These are phyloP conservation scores for Russula ochroleuca DNA, from an alignment of 768 basidiomycete genomes.

Conservation along the genomic window DNA sequence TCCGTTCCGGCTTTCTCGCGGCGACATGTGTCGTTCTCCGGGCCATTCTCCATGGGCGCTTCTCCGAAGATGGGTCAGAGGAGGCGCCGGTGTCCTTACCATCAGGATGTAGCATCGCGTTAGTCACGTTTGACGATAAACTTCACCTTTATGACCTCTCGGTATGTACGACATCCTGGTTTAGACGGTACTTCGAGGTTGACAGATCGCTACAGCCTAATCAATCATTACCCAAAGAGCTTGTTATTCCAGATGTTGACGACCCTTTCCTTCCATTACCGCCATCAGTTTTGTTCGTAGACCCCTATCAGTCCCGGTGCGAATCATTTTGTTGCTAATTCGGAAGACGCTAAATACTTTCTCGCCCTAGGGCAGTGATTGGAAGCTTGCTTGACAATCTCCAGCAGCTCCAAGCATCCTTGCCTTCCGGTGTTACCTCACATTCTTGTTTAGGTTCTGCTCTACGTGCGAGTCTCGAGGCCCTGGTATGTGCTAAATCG, in stretches of 20 bases:
- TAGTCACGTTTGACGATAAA: slow-evolving; percentile 75
- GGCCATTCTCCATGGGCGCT: slow-evolving; percentile 59
- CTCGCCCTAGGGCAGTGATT: slow-evolving; percentile 49
- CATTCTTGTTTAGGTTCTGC: slow-evolving; percentile 77
- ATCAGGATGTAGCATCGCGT: slow-evolving; percentile 54
- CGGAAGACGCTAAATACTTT: slow-evolving; percentile 8
- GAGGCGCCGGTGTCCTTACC: slow-evolving; percentile 50
- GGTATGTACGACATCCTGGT: slow-evolving; percentile 45
- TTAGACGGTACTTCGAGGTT: not conserved
- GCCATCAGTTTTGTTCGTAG: slow-evolving; percentile 64
- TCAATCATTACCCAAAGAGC: slow-evolving; percentile 41
- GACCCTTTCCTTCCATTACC: slow-evolving; percentile 83
- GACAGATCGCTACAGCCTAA: slow-evolving; percentile 32
- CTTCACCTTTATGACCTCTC: slow-evolving; percentile 88
- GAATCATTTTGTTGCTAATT: not conserved
- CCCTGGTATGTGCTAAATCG: slow-evolving; percentile 49
- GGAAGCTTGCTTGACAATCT: slow-evolving; percentile 63
- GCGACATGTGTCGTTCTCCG: slow-evolving; percentile 61
- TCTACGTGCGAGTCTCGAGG: slow-evolving; percentile 64
- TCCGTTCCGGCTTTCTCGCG: slow-evolving; percentile 63
- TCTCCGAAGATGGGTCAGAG: slow-evolving; percentile 38
- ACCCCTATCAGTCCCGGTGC: slow-evolving; percentile 67
- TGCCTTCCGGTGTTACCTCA: slow-evolving; percentile 32
- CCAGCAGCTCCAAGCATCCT: slow-evolving; percentile 55
- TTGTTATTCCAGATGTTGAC: slow-evolving; percentile 85